These are phyloP conservation scores for Penicillium sp. DNA, from an alignment of 2,329 filamentous ascomycete species.

Conservation along the genomic window DNA sequence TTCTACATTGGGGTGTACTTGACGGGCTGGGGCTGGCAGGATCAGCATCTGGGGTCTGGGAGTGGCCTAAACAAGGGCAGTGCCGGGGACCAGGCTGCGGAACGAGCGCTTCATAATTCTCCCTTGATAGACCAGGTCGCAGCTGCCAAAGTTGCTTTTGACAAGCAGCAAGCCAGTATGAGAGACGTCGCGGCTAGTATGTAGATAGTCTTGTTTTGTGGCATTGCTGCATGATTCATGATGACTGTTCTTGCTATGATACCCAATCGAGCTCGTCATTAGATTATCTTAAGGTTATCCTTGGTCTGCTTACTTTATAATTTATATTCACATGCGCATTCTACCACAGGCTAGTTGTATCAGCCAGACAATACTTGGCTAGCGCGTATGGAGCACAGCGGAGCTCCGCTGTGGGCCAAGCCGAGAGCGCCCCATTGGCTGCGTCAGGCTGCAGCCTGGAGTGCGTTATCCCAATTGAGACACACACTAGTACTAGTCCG, in stretches of 20 bases:
- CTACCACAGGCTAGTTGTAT: too few relatives aligned
- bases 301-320: too few relatives aligned
- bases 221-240: not conserved
- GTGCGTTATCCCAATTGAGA: not conserved
- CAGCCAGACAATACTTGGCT: too few relatives aligned
- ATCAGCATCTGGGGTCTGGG: conserved; percentile 43
- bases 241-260: too few relatives aligned
- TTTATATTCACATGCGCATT: too few relatives aligned
- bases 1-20: conserved; percentile 47
- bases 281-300: too few relatives aligned
- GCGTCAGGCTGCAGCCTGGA: not conserved
- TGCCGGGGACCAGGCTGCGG: conserved; percentile 45
- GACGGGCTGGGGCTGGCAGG: conserved; percentile 45
- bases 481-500: too few relatives aligned
- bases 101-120: conserved; percentile 35
- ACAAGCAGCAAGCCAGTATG: not conserved
- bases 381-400: not conserved
- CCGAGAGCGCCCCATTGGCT: not conserved
- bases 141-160: conserved; percentile 27
- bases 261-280: not conserved
- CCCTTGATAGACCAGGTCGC: conserved; percentile 37
- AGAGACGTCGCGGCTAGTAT: not conserved
- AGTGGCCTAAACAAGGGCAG: conserved; percentile 41
- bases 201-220: not conserved
- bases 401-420: not conserved